Evolutionary conservation across 208 protist species (phyloP).

Genomic region (Leishmania major): DNA sequence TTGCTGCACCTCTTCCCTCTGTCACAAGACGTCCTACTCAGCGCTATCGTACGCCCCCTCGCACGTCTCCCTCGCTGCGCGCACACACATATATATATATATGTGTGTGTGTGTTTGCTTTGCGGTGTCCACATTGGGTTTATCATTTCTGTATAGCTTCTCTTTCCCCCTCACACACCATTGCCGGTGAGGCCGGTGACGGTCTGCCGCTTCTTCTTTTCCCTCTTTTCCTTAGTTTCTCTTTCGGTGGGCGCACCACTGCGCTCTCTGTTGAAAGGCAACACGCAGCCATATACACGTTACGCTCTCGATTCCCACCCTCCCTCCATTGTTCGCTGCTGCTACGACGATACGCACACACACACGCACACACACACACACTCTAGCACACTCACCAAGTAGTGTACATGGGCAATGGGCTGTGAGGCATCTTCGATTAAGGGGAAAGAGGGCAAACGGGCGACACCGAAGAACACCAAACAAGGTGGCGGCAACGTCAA

Average conservation of each 20-base stretch:
- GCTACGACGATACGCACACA: neutral
- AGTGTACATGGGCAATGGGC: neutral
- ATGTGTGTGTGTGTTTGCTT: neutral
- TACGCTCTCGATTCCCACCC: neutral
- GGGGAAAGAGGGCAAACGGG: neutral
- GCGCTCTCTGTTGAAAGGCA: neutral
- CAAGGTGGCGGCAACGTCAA: neutral
- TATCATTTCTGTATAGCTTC: neutral
- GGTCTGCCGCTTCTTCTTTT: neutral
- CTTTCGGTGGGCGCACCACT: neutral
- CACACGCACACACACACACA: neutral
- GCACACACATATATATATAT: no score
- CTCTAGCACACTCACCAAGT: neutral
- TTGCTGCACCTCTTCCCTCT: neutral
- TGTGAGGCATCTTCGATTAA: slow-evolving; percentile 5
- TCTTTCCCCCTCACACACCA: neutral
- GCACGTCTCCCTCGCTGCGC: neutral
- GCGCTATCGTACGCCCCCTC: neutral
- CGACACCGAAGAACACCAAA: no score
- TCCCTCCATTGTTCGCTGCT: neutral
- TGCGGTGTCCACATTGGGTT: neutral
- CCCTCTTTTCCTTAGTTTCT: neutral
- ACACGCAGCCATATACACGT: neutral
- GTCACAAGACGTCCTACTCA: neutral
- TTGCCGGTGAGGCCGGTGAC: no score